These are phyloP conservation scores for Acer campestre DNA, from an alignment of 345 rosid species.

Conservation along the genomic window DNA sequence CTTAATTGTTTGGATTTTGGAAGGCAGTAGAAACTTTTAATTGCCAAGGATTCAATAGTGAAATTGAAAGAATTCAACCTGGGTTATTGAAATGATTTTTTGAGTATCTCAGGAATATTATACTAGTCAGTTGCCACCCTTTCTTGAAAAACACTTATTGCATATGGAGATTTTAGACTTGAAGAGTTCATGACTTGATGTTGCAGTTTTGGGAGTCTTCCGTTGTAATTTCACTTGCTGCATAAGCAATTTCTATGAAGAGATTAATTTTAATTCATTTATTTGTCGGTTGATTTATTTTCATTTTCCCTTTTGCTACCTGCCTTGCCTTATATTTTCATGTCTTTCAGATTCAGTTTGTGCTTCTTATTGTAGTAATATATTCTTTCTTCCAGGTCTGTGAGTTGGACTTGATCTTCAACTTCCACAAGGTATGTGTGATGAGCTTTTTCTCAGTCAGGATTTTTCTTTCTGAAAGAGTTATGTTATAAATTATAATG, in stretches of 20 bases:
- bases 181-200: neutral
- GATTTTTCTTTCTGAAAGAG: neutral
- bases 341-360: slow-evolving; percentile 72
- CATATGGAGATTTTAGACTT: neutral
- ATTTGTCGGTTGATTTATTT: neutral
- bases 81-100: neutral
- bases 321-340: too few relatives aligned
- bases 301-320: neutral
- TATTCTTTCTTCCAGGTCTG: slow-evolving; percentile 60
- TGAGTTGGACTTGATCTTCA: slow-evolving; percentile 92
- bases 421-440: slow-evolving; percentile 81
- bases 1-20: neutral
- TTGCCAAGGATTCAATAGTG: neutral
- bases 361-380: slow-evolving; percentile 50
- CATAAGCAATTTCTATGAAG: neutral
- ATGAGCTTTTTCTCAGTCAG: neutral
- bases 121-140: neutral
- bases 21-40: too few relatives aligned
- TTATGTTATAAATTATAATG: neutral
- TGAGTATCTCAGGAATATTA: neutral
- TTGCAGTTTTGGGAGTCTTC: neutral
- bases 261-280: neutral
- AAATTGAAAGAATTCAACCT: neutral
- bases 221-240: neutral
- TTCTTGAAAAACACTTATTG: neutral